These are phyloP conservation scores for Quercus alba DNA, from an alignment of 306 rosid species.

Conservation along the genomic window DNA sequence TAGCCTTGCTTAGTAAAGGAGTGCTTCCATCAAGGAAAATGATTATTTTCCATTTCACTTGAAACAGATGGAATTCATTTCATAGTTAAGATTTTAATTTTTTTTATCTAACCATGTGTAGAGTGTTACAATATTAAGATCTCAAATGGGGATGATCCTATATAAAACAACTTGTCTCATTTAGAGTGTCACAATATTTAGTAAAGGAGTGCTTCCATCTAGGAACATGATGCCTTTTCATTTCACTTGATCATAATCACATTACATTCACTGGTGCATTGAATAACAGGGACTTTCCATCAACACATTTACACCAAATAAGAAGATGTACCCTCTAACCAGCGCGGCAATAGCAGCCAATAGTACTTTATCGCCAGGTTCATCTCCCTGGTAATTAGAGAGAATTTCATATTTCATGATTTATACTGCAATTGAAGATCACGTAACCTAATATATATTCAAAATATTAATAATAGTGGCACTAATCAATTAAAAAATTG, in stretches of 20 bases:
- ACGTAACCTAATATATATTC: neutral
- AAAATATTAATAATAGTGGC: neutral
- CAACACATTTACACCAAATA: conserved; percentile 54
- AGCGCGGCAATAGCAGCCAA: conserved; percentile 58
- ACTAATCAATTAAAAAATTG: conserved; percentile 4
- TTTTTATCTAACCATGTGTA: too few relatives aligned
- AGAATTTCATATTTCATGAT: neutral
- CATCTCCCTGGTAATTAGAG: conserved; percentile 38
- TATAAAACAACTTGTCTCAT: too few relatives aligned
- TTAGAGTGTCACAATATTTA: too few relatives aligned
- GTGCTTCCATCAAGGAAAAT: too few relatives aligned
- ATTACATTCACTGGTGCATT: neutral
- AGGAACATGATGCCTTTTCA: too few relatives aligned
- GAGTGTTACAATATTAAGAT: too few relatives aligned
- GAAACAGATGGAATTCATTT: too few relatives aligned
- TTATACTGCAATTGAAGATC: neutral
- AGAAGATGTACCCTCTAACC: conserved; percentile 56
- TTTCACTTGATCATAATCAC: neutral
- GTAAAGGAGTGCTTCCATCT: too few relatives aligned
- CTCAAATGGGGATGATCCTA: too few relatives aligned
- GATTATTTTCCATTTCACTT: too few relatives aligned
- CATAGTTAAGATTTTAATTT: too few relatives aligned
- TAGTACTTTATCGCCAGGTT: neutral
- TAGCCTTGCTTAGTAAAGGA: too few relatives aligned
- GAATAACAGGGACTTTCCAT: conserved; percentile 54